Base-by-base conservation (phyloP, 179 eudicot genomes). In the Monotropa hypopitys region DNA sequence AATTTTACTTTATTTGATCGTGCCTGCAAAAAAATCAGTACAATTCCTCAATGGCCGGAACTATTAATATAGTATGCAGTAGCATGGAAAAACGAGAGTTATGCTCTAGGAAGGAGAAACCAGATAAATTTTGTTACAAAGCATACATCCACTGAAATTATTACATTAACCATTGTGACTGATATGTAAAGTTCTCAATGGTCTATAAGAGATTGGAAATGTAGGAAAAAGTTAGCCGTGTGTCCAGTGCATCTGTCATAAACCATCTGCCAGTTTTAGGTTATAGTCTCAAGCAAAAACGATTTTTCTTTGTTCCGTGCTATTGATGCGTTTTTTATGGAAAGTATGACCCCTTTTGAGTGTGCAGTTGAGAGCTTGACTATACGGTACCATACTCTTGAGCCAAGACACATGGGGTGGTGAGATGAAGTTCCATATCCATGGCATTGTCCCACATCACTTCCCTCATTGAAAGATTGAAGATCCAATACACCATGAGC, bases 1-100 rank as follows among this genome's bases (percentile, higher is more conserved):
- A 95, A 89, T 84, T 95, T 91, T 32, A 50, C 90, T 88, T 91
- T 93, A 68, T 91, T 93, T 73, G 78, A 66, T 83, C 83, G 90
- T 63, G 98, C 98, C 99, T 91, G 90, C 76, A 84, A 72, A 79
- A 15, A 33, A 20, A 65, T 16, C 50, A 69, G 56, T 4, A 61
- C 4, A 74, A 54, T 59, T 42, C 49, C 61, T 51, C 20, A 51
- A 26, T 26, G 49, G 40, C 49, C 71, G 13, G 46, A 56, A 76
- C 21, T 35, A 26, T 54, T 20, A 38, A 72, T 50, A 46, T 49
- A 49, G 21, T 26, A 30, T 13, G 35, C 67, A 71, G 38, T 26
- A 12, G 54, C 63, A 73, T 26, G 72, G 21, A 70, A 50, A 76
- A 20, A 76, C 5, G 45, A 32, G 16, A 20, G 56, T 59, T 32